Evolutionary conservation across 2,329 filamentous ascomycete genomes (phyloP), one percentile per base, ranked within the genome.

Genomic region (Ceratocystis eucalypticola): DNA sequence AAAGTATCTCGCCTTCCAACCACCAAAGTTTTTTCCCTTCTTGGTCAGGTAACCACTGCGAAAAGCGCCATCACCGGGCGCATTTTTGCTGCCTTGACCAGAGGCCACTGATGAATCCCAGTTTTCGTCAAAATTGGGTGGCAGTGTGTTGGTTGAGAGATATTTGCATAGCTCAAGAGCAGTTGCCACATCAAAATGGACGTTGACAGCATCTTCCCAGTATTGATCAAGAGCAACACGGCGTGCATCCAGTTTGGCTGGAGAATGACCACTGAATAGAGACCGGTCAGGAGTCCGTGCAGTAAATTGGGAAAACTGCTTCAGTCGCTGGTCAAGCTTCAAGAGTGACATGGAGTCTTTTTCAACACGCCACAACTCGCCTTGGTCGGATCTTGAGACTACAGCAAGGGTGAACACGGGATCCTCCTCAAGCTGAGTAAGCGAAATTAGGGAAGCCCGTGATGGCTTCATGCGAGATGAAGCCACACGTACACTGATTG

Each of bases 11-110:
- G 91, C 92, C 76, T 99, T 99, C 94, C 94, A 99, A 62, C 94
- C 94, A 64, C 94, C 94, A 77, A 99, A 99, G 72, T 97, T 97
- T 80, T 99, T 99, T 62, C 94, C 94, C 71, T 89, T 85, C 78
- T 99, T 99, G 1, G 94, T 97, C 62, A 99, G 78, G 75, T 97
- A 99, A 7, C 94, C 94, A 73, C 87, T 92, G 72, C 90, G 91
- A 68, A 86, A 81, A 7, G 88, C 85, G 62, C 86, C 84, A 2
- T 85, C 84, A 71, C 87, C 84, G 5, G 84, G 80, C 0, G 85
- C 83, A 75, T 73, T 48, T 78, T 75, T 28, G 72, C 70, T 37
- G 72, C 68, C 50, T 72, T 59, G 72, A 4, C 55, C 30, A 30
- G 55, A 59, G 20, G 55, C 55, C 55, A 28, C 55, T 5, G 55